Conservation (phyloP, 257 asterid genomes). For the Primulina huaijiensis region DNA sequence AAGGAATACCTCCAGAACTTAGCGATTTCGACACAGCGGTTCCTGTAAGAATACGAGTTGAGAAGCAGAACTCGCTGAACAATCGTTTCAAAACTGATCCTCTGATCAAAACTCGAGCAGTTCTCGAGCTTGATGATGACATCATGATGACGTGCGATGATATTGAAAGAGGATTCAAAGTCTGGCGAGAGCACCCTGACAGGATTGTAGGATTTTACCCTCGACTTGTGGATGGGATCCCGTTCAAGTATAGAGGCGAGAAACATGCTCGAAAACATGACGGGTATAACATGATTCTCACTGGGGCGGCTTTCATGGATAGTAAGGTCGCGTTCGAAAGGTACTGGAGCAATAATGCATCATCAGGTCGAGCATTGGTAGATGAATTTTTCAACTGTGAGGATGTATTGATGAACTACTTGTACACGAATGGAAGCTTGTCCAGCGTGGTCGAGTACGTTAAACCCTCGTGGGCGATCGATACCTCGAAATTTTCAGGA, state of each 20-base stretch:
- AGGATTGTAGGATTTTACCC: constrained; percentile 87
- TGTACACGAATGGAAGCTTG: constrained; percentile 69
- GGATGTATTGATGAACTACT: constrained; percentile 83
- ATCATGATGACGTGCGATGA: constrained; percentile 95
- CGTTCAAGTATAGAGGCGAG: constrained; percentile 61
- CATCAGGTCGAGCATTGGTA: constrained; percentile 57
- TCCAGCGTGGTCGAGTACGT: constrained; percentile 50
- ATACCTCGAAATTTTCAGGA: background rate
- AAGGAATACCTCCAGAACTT: constrained; percentile 61
- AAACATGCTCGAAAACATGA: constrained; percentile 65
- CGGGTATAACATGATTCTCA: constrained; percentile 80
- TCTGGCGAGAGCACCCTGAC: constrained; percentile 84
- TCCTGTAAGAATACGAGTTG: constrained; percentile 78
- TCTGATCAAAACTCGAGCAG: constrained; percentile 63
- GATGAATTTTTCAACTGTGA: constrained; percentile 75
- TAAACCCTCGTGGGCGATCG: background rate
- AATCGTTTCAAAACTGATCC: constrained; percentile 80
- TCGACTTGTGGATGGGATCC: constrained; percentile 50
- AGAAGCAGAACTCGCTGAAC: constrained; percentile 73
- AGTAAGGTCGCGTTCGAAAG: constrained; percentile 54
- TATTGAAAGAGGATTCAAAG: constrained; percentile 77
- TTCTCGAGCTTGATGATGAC: constrained; percentile 95
- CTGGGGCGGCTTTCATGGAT: constrained; percentile 92
- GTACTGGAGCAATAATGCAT: constrained; percentile 76
- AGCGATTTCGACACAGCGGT: constrained; percentile 75